A percentile compares a stretch with the other conserved stretches of the same genome.
These are phyloP conservation scores for Staphylotrichum tortipilum DNA, from an alignment of 495 filamentous ascomycete genomes.

Conservation along the genomic window DNA sequence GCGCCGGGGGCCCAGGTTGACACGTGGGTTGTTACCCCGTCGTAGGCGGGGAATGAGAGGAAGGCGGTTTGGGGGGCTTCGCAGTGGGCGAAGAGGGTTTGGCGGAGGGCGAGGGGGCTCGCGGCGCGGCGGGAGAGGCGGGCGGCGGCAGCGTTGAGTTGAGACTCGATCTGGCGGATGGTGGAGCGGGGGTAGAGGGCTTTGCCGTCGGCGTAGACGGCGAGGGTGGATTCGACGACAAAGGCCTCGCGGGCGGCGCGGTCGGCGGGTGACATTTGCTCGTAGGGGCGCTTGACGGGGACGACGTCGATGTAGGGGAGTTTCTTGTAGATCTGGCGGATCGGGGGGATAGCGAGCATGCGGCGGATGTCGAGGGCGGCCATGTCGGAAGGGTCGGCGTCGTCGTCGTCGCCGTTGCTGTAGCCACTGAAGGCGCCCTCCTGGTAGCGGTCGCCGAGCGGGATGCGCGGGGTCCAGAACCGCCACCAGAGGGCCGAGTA, in stretches of 20 bases:
- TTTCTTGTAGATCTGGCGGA: conserved; percentile 11
- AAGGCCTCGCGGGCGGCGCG: not conserved
- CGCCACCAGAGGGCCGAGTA: conserved; percentile 14
- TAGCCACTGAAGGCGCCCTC: conserved; percentile 11
- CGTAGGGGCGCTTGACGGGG: conserved; percentile 1
- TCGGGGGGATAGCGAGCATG: not conserved
- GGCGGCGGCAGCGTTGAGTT: conserved; percentile 1
- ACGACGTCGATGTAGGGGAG: conserved; percentile 13
- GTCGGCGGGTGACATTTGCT: conserved; percentile 1
- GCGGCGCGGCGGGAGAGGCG: not conserved
- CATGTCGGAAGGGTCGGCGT: not conserved
- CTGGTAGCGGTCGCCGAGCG: conserved; percentile 9
- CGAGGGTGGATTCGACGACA: conserved; percentile 2
- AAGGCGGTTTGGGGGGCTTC: conserved; percentile 14
- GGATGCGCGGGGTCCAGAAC: conserved; percentile 12
- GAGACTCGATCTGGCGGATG: conserved; percentile 9
- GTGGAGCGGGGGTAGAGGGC: conserved; percentile 12
- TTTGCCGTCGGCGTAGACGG: conserved; percentile 11
- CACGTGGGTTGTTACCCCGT: conserved; percentile 9
- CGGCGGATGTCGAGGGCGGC: conserved; percentile 7
- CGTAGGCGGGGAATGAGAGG: conserved; percentile 7
- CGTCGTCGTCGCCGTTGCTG: not conserved
- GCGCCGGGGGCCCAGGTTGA: conserved; percentile 5
- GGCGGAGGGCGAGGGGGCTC: not conserved
- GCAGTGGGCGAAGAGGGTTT: conserved; percentile 7